Evolutionary conservation across 225 moss, liverwort and hornwort genomes (phyloP).

Genomic region (Physcomitrium patens): DNA sequence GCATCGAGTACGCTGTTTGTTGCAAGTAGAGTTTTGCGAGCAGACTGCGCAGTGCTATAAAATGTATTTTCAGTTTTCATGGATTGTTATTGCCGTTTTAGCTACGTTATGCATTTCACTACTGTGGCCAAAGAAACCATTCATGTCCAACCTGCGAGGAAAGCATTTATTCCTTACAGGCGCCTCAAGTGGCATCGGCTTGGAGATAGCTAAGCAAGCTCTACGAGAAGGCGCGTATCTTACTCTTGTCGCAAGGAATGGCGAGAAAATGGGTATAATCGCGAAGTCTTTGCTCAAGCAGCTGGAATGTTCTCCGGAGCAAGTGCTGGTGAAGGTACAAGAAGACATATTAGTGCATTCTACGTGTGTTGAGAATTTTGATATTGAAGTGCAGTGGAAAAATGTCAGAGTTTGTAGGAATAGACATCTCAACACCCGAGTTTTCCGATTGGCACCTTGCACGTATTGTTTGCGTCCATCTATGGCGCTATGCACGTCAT

Average conservation of each 20-base stretch:
- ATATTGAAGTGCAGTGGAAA: background rate
- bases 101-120: slow-evolving; percentile 19
- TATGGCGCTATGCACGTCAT: background rate
- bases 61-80: slow-evolving; percentile 31
- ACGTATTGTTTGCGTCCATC: slow-evolving; percentile 4
- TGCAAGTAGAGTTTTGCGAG: slow-evolving; percentile 7
- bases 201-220: slow-evolving; percentile 57
- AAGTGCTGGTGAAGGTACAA: slow-evolving; percentile 64
- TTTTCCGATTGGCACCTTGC: background rate
- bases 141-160: slow-evolving; percentile 57
- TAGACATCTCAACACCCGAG: background rate
- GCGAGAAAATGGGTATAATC: slow-evolving; percentile 48
- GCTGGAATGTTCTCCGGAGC: slow-evolving; percentile 42
- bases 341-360: background rate
- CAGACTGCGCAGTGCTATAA: background rate
- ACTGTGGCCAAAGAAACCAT: slow-evolving; percentile 53
- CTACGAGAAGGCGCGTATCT: slow-evolving; percentile 81
- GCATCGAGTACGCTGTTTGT: background rate
- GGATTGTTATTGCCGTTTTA: slow-evolving; percentile 32
- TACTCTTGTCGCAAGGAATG: slow-evolving; percentile 74
- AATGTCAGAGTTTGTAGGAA: background rate
- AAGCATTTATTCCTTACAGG: slow-evolving; percentile 90
- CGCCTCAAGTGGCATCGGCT: slow-evolving; percentile 85
- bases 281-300: slow-evolving; percentile 49
- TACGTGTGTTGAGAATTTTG: background rate